phyloP scores from a whole-genome alignment of 768 basidiomycete species.

The Phaeotremella skinneri region DNA sequence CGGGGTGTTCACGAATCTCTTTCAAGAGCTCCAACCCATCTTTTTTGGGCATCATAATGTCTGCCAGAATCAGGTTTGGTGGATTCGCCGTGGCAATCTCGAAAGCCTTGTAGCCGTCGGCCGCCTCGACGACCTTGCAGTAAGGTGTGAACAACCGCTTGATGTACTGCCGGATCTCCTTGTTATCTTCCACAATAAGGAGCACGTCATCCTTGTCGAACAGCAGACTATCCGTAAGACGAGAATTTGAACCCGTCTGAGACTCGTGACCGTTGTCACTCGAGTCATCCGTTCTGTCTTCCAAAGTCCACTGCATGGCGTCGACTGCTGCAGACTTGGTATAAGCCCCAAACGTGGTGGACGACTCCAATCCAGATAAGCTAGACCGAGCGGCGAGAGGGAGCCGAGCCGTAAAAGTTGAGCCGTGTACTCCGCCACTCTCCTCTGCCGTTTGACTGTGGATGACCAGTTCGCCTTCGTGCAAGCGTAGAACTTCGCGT shows the following conservation, averaged over 20 bases:
- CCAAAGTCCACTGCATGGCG: constrained; percentile 45
- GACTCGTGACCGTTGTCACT: constrained; percentile 25
- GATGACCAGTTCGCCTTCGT: constrained; percentile 51
- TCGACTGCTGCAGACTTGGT: constrained; percentile 50
- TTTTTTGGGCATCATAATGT: constrained; percentile 52
- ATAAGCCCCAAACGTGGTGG: constrained; percentile 35
- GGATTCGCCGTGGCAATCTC: constrained; percentile 25
- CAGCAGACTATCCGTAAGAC: constrained; percentile 37
- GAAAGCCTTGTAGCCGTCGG: constrained; percentile 47
- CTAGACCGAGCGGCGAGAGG: constrained; percentile 21
- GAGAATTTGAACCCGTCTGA: constrained; percentile 10
- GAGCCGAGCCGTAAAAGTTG: constrained; percentile 40
- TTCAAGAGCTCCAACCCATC: constrained; percentile 38
- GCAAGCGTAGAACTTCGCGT: constrained; percentile 52
- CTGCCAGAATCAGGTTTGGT: constrained; percentile 52
- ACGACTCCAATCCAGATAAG: not conserved
- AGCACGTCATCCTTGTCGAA: constrained; percentile 49
- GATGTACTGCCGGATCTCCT: constrained; percentile 51
- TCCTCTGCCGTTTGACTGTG: constrained; percentile 39
- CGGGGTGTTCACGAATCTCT: constrained; percentile 34
- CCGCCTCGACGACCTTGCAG: constrained; percentile 51
- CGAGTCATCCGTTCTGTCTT: constrained; percentile 19
- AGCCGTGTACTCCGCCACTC: constrained; percentile 35
- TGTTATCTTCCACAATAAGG: constrained; percentile 50
- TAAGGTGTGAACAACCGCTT: constrained; percentile 49